These are phyloP conservation scores for Cryphonectria radicalis DNA, from an alignment of 2,329 filamentous ascomycete species.

Conservation along the genomic window DNA sequence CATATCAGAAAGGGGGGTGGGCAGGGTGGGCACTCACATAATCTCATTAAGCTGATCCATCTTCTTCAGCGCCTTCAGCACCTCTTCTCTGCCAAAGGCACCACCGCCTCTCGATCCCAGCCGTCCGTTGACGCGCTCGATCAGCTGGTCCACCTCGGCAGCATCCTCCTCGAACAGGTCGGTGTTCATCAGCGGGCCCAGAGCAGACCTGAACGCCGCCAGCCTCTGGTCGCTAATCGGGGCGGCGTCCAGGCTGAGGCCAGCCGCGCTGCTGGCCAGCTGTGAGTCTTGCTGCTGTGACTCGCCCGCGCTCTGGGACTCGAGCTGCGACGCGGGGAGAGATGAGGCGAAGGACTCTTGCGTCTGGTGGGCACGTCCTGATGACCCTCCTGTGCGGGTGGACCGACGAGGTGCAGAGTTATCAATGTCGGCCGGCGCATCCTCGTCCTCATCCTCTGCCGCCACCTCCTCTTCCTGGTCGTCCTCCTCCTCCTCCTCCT, in stretches of 20 bases:
- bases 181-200: conserved; percentile 83
- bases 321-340: conserved; percentile 72
- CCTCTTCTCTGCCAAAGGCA: conserved; percentile 73
- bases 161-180: conserved; percentile 86
- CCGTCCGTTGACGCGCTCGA: conserved; percentile 78
- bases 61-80: conserved; percentile 73
- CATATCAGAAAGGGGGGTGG: background rate
- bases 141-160: conserved; percentile 73
- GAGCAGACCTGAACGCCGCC: conserved; percentile 73
- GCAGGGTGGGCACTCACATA: conserved; percentile 68
- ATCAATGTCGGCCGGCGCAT: conserved; percentile 42
- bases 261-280: conserved; percentile 48
- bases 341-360: conserved; percentile 80
- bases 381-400: conserved; percentile 43
- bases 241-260: conserved; percentile 44
- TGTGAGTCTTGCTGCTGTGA: conserved; percentile 51
- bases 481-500: too few species aligned
- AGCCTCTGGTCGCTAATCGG: conserved; percentile 68
- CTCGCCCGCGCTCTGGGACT: conserved; percentile 48
- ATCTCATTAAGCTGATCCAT: conserved; percentile 87
- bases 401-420: conserved; percentile 49
- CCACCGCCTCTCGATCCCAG: conserved; percentile 58
- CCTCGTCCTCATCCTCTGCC: conserved; percentile 53
- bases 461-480: conserved; percentile 39
- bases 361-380: conserved; percentile 52